A percentile compares a stretch with the other conserved stretches of the same genome.
Evolutionary conservation across 2,329 filamentous ascomycete genomes (phyloP).

Genomic region (Trichoderma hamatum): DNA sequence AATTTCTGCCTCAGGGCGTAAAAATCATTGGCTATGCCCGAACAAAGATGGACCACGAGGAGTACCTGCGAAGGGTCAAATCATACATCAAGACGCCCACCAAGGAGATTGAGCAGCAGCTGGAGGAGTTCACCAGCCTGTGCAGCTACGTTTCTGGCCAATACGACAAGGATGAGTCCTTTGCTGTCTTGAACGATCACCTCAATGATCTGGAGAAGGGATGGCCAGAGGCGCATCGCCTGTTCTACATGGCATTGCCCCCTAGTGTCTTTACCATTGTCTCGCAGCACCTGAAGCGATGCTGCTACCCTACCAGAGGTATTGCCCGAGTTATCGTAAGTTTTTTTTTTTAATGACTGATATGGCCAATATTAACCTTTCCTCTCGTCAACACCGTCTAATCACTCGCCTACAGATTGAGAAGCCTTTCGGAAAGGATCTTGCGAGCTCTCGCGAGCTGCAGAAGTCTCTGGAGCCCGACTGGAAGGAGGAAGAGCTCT

Average conservation of each 20-base stretch:
- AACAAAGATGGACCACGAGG: constrained; percentile 98
- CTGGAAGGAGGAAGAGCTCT: constrained; percentile 98
- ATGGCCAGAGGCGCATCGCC: constrained; percentile 79
- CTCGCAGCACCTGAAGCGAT: constrained; percentile 94
- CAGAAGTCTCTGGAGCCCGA: constrained; percentile 94
- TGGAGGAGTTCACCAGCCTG: constrained; percentile 83
- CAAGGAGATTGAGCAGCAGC: constrained; percentile 94
- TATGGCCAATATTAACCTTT: neutral
- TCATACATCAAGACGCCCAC: constrained; percentile 99
- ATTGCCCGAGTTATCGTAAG: constrained; percentile 92
- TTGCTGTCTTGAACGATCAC: constrained; percentile 81
- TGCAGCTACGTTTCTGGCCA: constrained; percentile 97
- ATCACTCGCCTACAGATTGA: constrained; percentile 67
- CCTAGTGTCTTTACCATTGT: constrained; percentile 98
- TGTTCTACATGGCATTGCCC: constrained; percentile 99
- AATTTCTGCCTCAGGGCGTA: constrained; percentile 96
- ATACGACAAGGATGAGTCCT: constrained; percentile 96
- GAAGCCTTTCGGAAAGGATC: constrained; percentile 98
- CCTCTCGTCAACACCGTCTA: constrained; percentile 30
- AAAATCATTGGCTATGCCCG: constrained; percentile 98
- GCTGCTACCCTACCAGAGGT: constrained; percentile 90
- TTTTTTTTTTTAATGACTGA: constrained; percentile 30
- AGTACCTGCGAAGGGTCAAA: constrained; percentile 91
- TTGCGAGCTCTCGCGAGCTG: constrained; percentile 89
- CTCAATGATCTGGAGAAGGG: constrained; percentile 82